phyloP scores from a whole-genome alignment of 257 asterid genomes.

The Fraxinus anomala region DNA sequence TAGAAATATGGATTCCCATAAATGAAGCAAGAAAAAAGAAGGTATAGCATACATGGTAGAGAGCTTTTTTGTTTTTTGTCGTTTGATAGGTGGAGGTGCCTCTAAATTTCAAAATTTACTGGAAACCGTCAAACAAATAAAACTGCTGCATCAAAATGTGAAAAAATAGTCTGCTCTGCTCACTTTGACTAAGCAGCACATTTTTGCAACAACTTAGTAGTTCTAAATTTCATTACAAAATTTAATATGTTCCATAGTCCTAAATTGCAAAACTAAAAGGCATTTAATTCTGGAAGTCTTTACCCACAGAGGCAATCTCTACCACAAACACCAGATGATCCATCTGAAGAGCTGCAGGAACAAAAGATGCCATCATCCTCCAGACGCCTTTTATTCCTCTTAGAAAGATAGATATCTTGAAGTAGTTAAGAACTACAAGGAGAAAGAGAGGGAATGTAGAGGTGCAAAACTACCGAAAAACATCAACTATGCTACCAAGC shows the following conservation, averaged over 20 bases:
- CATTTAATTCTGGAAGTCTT: conserved; percentile 28
- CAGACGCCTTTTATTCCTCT: conserved; percentile 73
- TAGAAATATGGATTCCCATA: background rate
- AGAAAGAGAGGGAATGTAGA: conserved; percentile 10
- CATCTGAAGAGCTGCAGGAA: conserved; percentile 74
- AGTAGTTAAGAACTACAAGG: conserved; percentile 45
- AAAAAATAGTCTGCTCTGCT: background rate
- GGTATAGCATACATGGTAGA: background rate
- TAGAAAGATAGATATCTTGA: conserved; percentile 76
- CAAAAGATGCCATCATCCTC: conserved; percentile 92
- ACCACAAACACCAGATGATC: conserved; percentile 73
- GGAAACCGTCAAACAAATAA: background rate
- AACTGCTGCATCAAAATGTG: background rate
- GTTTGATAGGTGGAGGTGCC: background rate
- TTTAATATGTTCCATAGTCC: conserved; percentile 17
- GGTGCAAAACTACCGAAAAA: conserved; percentile 5
- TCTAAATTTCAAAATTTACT: background rate
- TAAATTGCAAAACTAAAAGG: conserved; percentile 13
- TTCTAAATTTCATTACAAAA: background rate
- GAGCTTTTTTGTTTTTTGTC: background rate
- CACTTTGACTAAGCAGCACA: background rate
- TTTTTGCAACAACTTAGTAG: background rate
- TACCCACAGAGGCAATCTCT: conserved; percentile 92
- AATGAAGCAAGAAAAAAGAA: background rate
- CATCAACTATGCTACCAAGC: background rate